Percentiles rank a stretch among this genome's conserved stretches.
Evolutionary conservation across 2,329 filamentous ascomycete genomes (phyloP).

Genomic region (Neonectria magnoliae): DNA sequence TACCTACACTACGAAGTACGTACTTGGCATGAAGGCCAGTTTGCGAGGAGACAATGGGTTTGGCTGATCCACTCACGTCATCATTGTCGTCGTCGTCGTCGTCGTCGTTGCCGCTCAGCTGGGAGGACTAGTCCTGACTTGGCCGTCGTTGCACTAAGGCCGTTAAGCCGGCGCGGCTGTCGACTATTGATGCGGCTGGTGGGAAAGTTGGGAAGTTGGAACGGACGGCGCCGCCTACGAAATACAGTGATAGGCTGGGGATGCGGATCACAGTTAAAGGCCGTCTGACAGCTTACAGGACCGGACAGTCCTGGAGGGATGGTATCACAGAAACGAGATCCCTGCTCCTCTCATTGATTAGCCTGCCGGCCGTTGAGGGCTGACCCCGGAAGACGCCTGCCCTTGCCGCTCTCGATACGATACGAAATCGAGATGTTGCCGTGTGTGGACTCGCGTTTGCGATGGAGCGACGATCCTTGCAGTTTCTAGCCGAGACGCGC

Average conservation of each 20-base stretch:
- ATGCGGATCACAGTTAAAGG: constrained; percentile 4
- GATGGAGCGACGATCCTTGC: constrained; percentile 19
- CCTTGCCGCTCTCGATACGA: constrained; percentile 17
- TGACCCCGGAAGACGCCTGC: constrained; percentile 5
- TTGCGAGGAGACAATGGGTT: background rate
- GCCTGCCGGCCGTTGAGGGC: constrained; percentile 7
- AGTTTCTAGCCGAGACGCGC: background rate
- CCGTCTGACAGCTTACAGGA: background rate
- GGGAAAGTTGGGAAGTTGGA: background rate
- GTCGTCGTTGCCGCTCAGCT: constrained; percentile 8
- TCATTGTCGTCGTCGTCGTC: background rate
- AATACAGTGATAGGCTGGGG: background rate
- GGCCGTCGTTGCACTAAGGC: constrained; percentile 17
- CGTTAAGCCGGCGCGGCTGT: constrained; percentile 17
- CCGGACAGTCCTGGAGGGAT: background rate
- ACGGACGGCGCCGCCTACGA: constrained; percentile 2
- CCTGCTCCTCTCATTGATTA: constrained; percentile 7
- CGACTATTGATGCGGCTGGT: constrained; percentile 21
- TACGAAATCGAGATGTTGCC: constrained; percentile 18
- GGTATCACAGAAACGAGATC: constrained; percentile 7
- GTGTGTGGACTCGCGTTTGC: constrained; percentile 4
- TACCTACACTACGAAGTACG: background rate
- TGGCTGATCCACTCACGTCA: background rate
- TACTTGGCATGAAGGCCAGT: background rate
- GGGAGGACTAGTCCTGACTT: constrained; percentile 4